Base-by-base conservation (phyloP, 345 rosid species). In the Gossypium sturtianum region DNA sequence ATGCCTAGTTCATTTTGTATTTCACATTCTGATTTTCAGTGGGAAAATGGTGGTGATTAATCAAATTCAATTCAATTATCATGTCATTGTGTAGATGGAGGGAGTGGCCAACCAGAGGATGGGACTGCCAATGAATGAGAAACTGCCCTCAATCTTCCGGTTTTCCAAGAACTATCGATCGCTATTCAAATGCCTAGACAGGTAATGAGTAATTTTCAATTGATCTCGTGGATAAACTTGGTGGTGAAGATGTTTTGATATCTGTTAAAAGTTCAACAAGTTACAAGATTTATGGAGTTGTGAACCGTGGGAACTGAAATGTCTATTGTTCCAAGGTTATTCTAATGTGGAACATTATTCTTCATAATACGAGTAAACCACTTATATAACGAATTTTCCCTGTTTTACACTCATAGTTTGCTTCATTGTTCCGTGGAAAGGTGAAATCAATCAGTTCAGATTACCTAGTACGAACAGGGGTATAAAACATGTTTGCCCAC, bases 61-160 rank as follows among this genome's bases (percentile, higher is more conserved):
- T 7, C 22, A 29, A 34, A 17, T 3, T 22, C 9, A 2, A n/a
- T 43, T 64, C 13, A 45, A 45, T 45, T 45, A 49, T 65, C 34
- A 38, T 16, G 49, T 45, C 41, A 45, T 61, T 73, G 52, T 79
- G 77, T 83, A 91, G 94, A 87, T 10, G 91, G 86, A 77, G 90
- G 89, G 49, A 84, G 87, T 83, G 82, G 87, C 74, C 86, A 83
- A 64, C 27, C 89, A 2, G 92, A 89, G 72, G 90, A 88, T 67
- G 79, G 79, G 7, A 12, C 80, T 75, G 78, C 80, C 22, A 81
- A 81, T 27, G 80, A 82, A 80, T 81, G 82, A 84, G 82, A 69
- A 73, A 61, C 53, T 25, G 77, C 62, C 73, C 49, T 51, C n/a
- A 52, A 22, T 64, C 62, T 17, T 58, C 47, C 34, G 49, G 66